These are phyloP conservation scores for Anastatica hierochuntica DNA, from an alignment of 345 rosid genomes.

Conservation along the genomic window DNA sequence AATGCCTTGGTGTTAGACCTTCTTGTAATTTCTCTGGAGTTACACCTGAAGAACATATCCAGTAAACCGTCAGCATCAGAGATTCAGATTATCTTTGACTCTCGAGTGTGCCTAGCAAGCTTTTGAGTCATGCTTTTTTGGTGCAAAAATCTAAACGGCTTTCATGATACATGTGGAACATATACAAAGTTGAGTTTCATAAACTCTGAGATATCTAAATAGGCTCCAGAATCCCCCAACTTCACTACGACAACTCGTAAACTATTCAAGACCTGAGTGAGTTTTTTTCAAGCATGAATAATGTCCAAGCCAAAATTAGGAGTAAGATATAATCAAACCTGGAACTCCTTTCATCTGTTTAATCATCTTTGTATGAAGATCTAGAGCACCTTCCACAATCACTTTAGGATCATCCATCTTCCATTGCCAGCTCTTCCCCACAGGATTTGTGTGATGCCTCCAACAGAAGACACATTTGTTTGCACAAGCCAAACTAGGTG, in stretches of 20 bases:
- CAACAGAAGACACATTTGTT: conserved; percentile 98
- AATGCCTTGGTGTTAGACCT: conserved; percentile 86
- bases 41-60: conserved; percentile 49
- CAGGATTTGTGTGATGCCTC: conserved; percentile 99
- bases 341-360: conserved; percentile 99
- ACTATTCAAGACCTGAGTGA: not conserved
- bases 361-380: conserved; percentile 84
- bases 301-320: not conserved
- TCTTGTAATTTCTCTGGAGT: conserved; percentile 64
- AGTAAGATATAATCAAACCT: conserved; percentile 37
- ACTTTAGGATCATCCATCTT: conserved; percentile 92
- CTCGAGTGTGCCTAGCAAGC: not conserved
- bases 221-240: not conserved
- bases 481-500: conserved; percentile 98
- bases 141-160: no score
- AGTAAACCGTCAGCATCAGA: not conserved
- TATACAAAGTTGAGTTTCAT: not conserved
- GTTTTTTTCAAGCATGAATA: not conserved
- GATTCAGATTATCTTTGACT: not conserved
- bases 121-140: not conserved
- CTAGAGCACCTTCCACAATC: conserved; percentile 77
- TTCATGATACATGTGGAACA: no score
- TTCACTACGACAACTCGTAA: not conserved
- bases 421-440: conserved; percentile 99
- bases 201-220: not conserved